phyloP scores from a whole-genome alignment of 768 basidiomycete species.

The Suillus lakei region DNA sequence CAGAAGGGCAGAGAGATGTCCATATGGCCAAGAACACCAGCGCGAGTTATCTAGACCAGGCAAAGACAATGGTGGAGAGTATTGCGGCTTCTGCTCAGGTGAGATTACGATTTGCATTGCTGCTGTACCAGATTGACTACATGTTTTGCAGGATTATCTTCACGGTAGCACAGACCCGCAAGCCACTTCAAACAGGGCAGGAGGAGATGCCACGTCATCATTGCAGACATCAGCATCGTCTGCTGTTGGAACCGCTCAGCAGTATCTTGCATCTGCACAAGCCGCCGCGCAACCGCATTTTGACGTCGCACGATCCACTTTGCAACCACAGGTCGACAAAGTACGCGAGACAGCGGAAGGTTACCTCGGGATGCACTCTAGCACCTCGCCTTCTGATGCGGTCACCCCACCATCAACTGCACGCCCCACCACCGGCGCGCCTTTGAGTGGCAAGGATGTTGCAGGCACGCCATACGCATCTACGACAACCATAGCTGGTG shows the following conservation, averaged over 20 bases:
- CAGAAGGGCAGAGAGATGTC: constrained; percentile 58
- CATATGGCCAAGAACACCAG: constrained; percentile 49
- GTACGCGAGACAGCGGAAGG: constrained; percentile 25
- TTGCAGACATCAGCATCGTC: constrained; percentile 36
- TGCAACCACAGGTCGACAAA: constrained; percentile 37
- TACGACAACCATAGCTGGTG: constrained; percentile 12
- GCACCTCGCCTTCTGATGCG: constrained; percentile 9
- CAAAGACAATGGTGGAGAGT: constrained; percentile 49
- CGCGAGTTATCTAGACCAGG: constrained; percentile 58
- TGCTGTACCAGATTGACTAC: constrained; percentile 1
- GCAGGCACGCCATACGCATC: constrained; percentile 34
- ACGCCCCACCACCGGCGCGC: constrained; percentile 40
- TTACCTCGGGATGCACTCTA: constrained; percentile 18
- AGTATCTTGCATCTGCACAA: constrained; percentile 28
- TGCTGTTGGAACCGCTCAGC: constrained; percentile 37
- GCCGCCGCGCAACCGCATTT: constrained; percentile 31
- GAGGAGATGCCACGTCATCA: constrained; percentile 31
- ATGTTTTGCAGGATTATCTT: not conserved
- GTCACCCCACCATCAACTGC: constrained; percentile 16
- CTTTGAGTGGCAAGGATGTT: constrained; percentile 42
- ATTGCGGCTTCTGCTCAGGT: constrained; percentile 54
- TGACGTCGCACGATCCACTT: constrained; percentile 24
- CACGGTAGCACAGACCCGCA: constrained; percentile 17
- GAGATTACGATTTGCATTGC: constrained; percentile 8
- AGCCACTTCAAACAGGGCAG: constrained; percentile 31